Evolutionary conservation across 371 early-diverging fungal genomes (phyloP).

Genomic region (Dichotomocladium elegans): DNA sequence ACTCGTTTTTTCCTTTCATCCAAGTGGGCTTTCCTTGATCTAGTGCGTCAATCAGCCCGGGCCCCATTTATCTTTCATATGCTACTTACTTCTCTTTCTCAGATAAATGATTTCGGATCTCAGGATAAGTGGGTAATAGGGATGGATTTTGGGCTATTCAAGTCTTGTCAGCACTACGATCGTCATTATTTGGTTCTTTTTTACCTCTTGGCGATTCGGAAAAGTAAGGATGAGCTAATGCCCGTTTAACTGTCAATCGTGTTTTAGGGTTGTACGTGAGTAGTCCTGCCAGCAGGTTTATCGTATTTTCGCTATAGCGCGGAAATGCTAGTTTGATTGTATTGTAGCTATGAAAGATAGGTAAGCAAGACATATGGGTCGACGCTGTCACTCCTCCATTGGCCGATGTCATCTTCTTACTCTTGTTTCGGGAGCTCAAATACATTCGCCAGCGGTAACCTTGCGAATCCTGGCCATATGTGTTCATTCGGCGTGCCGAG

Average conservation of each 20-base stretch:
- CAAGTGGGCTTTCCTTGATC: conserved; percentile 17
- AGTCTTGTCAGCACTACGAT: background rate
- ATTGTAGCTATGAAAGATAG: conserved; percentile 36
- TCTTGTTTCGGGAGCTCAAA: conserved; percentile 52
- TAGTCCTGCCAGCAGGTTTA: conserved; percentile 71
- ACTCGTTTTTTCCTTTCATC: conserved; percentile 19
- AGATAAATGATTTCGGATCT: conserved; percentile 50
- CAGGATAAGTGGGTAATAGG: conserved; percentile 65
- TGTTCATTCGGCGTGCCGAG: conserved; percentile 76
- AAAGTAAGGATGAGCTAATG: conserved; percentile 78
- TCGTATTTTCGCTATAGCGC: conserved; percentile 55
- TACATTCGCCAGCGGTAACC: conserved; percentile 57
- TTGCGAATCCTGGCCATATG: conserved; percentile 76
- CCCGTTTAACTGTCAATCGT: conserved; percentile 70
- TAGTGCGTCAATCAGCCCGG: background rate
- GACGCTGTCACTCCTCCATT: background rate
- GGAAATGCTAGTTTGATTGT: conserved; percentile 58
- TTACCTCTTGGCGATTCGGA: conserved; percentile 58
- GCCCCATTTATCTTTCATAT: background rate
- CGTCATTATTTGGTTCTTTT: background rate
- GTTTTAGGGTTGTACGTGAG: conserved; percentile 77
- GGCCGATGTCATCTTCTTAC: conserved; percentile 16
- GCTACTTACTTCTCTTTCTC: conserved; percentile 35
- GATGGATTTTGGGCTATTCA: conserved; percentile 51
- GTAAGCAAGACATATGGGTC: background rate